Evolutionary conservation across 306 rosid genomes (phyloP), one percentile per base, ranked within the genome.

Genomic region (Ormosia semicastrata): DNA sequence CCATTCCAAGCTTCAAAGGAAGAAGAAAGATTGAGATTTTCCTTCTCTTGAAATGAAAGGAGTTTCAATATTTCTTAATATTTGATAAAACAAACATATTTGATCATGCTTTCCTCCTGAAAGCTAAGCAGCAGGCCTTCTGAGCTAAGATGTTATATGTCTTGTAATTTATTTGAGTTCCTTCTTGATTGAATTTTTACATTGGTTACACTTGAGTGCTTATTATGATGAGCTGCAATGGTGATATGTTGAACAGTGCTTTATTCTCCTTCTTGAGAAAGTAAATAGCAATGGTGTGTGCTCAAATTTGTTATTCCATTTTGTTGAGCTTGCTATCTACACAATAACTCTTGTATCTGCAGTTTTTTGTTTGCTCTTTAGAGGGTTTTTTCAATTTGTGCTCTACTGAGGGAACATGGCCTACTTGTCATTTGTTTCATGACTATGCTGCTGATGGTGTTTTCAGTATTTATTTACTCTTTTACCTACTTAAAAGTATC

Each of bases 151-250:
- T n/a, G n/a, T n/a, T n/a, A n/a, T n/a, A n/a, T n/a, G n/a, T n/a
- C n/a, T n/a, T n/a, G n/a, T n/a, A n/a, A n/a, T n/a, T n/a, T n/a
- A n/a, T n/a, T n/a, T n/a, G n/a, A n/a, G n/a, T n/a, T n/a, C n/a
- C n/a, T n/a, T n/a, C n/a, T n/a, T n/a, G n/a, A n/a, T n/a, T n/a
- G n/a, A n/a, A n/a, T n/a, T n/a, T n/a, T n/a, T n/a, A n/a, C n/a
- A n/a, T n/a, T n/a, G n/a, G n/a, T n/a, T n/a, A 30, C 17, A 39
- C 54, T 30, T 68, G 75, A 77, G 75, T 84, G 69, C 73, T 79
- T 32, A 15, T 54, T 40, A 7, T 33, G 74, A 41, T 10, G 43
- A 64, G 63, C 65, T 83, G 53, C 54, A 52, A 7, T n/a, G 52
- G 24, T 46, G n/a, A 70, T 32, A 54, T 76, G 46, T 60, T 24